Conservation (phyloP, 345 rosid species). For the Eucalyptus guilfoylei region DNA sequence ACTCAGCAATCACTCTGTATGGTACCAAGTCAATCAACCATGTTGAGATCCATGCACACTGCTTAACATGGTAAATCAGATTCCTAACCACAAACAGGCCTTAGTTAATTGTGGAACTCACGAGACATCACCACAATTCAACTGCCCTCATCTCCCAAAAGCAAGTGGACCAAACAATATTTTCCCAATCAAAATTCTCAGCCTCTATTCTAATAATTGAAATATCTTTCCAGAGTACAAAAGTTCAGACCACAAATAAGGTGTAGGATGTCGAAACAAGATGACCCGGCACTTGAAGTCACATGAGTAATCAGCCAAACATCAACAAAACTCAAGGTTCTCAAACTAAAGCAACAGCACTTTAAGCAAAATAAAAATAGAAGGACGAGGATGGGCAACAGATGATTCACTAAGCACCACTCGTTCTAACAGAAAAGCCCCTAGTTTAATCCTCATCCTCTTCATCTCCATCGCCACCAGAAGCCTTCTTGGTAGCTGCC, state of each 20-base stretch:
- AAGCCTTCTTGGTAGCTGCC: constrained; percentile 33
- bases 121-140: neutral
- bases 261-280: neutral
- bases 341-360: neutral
- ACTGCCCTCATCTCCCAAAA: neutral
- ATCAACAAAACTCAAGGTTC: neutral
- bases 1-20: neutral
- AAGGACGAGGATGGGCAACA: neutral
- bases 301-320: neutral
- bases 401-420: neutral
- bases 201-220: neutral
- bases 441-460: constrained; percentile 23
- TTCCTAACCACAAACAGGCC: neutral
- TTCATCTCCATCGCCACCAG: constrained; percentile 41
- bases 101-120: neutral
- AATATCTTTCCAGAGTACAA: neutral
- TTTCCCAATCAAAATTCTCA: neutral
- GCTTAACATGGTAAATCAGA: neutral
- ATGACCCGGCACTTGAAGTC: neutral
- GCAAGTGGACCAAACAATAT: neutral
- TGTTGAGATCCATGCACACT: neutral
- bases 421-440: neutral
- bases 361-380: neutral
- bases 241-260: neutral
- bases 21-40: neutral